phyloP scores from a whole-genome alignment of 768 basidiomycete genomes.

The Tulasnella sp. region DNA sequence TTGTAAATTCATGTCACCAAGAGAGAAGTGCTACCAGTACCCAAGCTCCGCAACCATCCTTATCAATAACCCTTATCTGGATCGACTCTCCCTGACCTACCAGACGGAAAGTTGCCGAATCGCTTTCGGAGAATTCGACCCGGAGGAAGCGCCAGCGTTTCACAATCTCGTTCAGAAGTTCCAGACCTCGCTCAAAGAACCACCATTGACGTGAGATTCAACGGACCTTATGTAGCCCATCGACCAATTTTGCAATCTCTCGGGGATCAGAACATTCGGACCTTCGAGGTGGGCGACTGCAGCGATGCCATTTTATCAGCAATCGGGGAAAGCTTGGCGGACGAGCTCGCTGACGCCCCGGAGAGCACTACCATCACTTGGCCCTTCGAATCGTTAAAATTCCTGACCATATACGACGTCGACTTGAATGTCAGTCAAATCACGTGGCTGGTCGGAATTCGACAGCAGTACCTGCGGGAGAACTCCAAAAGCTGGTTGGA shows the following conservation, averaged over 20 bases:
- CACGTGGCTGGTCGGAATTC: background rate
- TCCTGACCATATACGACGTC: background rate
- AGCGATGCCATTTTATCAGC: background rate
- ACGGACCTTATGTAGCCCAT: background rate
- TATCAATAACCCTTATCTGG: background rate
- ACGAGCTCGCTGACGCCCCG: no score
- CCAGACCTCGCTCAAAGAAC: background rate
- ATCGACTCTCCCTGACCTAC: background rate
- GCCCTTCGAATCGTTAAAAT: background rate
- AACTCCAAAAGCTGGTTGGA: background rate
- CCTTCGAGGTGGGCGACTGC: background rate
- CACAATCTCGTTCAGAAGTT: background rate
- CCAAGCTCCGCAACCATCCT: background rate
- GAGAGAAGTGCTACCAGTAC: background rate
- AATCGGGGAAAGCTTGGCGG: background rate
- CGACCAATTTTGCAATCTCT: background rate
- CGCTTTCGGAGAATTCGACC: background rate
- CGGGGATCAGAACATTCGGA: background rate
- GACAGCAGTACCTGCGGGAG: background rate
- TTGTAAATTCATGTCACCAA: background rate
- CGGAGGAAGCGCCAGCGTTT: background rate
- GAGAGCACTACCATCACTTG: background rate
- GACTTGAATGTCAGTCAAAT: background rate
- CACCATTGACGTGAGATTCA: background rate
- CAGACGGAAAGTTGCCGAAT: background rate